A percentile compares a stretch with the other conserved stretches of the same genome.
phyloP scores from a whole-genome alignment of 2,329 filamentous ascomycete genomes.

The Grosmannia serpens region DNA sequence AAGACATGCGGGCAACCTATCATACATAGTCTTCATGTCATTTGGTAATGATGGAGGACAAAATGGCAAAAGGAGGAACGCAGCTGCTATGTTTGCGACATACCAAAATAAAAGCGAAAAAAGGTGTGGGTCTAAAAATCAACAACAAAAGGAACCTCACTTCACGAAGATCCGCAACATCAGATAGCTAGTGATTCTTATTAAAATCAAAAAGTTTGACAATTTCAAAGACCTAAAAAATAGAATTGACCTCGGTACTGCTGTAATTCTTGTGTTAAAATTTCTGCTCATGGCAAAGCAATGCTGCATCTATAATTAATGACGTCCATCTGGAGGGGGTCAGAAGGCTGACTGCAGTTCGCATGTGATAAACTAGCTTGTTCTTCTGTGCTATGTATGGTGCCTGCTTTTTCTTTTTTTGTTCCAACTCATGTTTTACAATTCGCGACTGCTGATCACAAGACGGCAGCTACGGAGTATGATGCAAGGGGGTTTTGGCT shows the following conservation, averaged over 20 bases:
- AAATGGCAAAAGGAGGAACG: background rate
- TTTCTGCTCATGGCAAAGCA: too few species aligned
- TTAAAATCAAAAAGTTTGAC: slow-evolving; percentile 1
- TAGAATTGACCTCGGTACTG: background rate
- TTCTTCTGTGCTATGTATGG: too few species aligned
- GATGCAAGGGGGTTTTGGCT: too few species aligned
- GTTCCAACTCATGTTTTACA: too few species aligned
- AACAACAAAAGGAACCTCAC: background rate
- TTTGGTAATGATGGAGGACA: background rate
- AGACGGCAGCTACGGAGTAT: too few species aligned
- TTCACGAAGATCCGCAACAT: background rate
- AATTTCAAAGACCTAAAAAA: background rate
- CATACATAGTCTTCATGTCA: background rate
- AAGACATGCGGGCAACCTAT: slow-evolving; percentile 1
- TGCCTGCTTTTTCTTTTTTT: too few species aligned
- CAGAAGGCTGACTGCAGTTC: too few species aligned
- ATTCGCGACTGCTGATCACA: too few species aligned
- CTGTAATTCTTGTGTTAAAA: too few species aligned
- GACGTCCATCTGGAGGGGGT: too few species aligned
- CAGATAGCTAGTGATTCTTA: background rate
- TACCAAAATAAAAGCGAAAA: background rate
- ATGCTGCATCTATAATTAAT: too few species aligned
- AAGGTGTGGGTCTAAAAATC: background rate
- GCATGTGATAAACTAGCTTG: too few species aligned
- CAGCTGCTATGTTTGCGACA: background rate